These are phyloP conservation scores for Thelonectria blattea DNA, from an alignment of 2,329 filamentous ascomycete species.

Conservation along the genomic window DNA sequence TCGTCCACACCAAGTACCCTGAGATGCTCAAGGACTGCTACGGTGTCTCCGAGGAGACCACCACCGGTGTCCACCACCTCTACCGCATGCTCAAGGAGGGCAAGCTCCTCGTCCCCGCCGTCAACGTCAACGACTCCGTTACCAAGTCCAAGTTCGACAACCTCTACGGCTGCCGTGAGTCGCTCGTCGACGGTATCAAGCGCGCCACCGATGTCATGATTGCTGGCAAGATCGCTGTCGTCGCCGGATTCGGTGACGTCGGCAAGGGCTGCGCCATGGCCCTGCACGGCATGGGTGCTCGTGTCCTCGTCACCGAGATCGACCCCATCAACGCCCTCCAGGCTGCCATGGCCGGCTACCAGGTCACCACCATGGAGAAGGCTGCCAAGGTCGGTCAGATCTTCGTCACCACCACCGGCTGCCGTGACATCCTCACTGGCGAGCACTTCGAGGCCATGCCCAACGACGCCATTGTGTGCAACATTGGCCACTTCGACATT, in stretches of 20 bases:
- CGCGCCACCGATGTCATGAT: constrained; percentile 99
- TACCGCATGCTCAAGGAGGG: constrained; percentile 96
- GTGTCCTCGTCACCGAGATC: constrained; percentile 94
- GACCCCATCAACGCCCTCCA: constrained; percentile 99
- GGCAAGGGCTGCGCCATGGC: constrained; percentile 98
- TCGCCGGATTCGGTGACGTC: constrained; percentile 98
- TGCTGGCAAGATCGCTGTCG: constrained; percentile 97
- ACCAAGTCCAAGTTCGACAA: constrained; percentile 99
- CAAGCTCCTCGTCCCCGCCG: constrained; percentile 88
- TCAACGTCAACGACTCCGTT: constrained; percentile 99
- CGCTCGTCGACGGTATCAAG: constrained; percentile 99
- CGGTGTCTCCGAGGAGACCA: constrained; percentile 99
- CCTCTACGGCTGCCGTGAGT: constrained; percentile 99
- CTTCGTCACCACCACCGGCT: constrained; percentile 98
- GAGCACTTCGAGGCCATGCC: constrained; percentile 93
- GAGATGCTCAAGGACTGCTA: constrained; percentile 98
- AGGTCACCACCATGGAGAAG: constrained; percentile 98
- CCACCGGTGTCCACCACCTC: constrained; percentile 98
- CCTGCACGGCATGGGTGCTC: constrained; percentile 95
- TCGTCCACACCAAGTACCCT: constrained; percentile 98
- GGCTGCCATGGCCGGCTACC: constrained; percentile 95
- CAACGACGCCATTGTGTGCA: constrained; percentile 99
- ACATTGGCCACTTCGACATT: constrained; percentile 99
- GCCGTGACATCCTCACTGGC: constrained; percentile 94
- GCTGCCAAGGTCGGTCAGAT: constrained; percentile 89